These are phyloP conservation scores for Tylopilus plumbeoviolaceoides DNA, from an alignment of 768 basidiomycete species.

Conservation along the genomic window DNA sequence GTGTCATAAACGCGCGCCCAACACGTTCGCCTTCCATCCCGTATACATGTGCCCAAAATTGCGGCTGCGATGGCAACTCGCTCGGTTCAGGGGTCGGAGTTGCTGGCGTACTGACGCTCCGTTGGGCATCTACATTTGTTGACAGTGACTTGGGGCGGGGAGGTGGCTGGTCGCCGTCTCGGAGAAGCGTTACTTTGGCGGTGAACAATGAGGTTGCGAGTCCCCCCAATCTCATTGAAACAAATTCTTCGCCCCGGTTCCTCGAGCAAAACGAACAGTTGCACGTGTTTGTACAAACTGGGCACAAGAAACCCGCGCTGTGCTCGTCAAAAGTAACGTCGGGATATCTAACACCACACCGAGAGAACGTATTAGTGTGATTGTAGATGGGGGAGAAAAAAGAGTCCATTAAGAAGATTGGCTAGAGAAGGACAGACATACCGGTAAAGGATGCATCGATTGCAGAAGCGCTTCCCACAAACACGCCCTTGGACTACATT, in stretches of 20 bases:
- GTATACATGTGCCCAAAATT: constrained; percentile 35
- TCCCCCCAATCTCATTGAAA: constrained; percentile 30
- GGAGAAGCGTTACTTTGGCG: constrained; percentile 23
- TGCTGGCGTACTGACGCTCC: background rate
- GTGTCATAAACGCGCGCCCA: constrained; percentile 25
- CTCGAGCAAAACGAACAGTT: constrained; percentile 45
- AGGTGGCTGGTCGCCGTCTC: constrained; percentile 6
- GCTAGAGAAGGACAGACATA: constrained; percentile 16
- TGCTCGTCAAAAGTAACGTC: constrained; percentile 34
- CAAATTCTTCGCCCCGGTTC: constrained; percentile 44
- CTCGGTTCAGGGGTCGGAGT: constrained; percentile 3
- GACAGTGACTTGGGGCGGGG: background rate
- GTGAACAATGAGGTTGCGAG: constrained; percentile 21
- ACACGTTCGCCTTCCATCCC: constrained; percentile 27
- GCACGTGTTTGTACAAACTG: constrained; percentile 42
- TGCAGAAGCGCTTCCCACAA: constrained; percentile 35
- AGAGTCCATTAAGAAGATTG: constrained; percentile 4
- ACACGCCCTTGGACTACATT: constrained; percentile 8
- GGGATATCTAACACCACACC: constrained; percentile 38
- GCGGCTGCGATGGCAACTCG: background rate
- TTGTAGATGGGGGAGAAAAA: background rate
- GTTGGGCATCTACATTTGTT: background rate
- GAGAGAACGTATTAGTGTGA: background rate
- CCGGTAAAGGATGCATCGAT: constrained; percentile 33
- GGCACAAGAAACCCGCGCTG: constrained; percentile 38